Evolutionary conservation across 805 yeast species (phyloP).

Genomic region (Lipomyces spencermartinsiae): DNA sequence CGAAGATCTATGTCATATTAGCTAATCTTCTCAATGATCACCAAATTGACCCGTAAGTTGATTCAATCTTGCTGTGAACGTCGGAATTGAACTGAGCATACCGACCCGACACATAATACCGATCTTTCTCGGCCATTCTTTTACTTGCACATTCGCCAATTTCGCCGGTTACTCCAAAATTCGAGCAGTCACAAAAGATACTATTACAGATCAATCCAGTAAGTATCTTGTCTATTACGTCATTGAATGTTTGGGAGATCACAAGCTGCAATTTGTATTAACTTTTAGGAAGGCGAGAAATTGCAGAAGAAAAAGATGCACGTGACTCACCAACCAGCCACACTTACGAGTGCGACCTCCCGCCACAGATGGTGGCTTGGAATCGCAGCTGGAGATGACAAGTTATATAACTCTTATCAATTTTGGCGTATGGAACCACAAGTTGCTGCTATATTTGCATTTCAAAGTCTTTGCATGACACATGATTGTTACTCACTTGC

Average conservation of each 20-base stretch:
- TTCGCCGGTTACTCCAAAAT: not conserved
- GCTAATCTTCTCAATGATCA: not conserved
- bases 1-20: constrained; percentile 7
- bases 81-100: not conserved
- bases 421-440: too few species aligned
- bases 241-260: not conserved
- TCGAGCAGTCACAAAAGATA: not conserved
- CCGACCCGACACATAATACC: constrained; percentile 24
- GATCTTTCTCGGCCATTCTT: constrained; percentile 27
- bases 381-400: too few species aligned
- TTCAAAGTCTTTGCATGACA: too few species aligned
- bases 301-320: not conserved
- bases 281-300: not conserved
- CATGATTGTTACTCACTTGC: too few species aligned
- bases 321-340: not conserved
- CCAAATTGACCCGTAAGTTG: not conserved
- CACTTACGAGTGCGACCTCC: too few species aligned
- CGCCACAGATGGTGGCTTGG: too few species aligned
- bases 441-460: too few species aligned
- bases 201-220: not conserved
- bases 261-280: not conserved
- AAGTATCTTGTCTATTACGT: not conserved
- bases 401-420: too few species aligned
- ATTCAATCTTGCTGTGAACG: not conserved
- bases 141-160: not conserved